Percentiles rank a stretch among this genome's conserved stretches.
phyloP scores from a whole-genome alignment of 306 rosid genomes.

The Acacia crassicarpa region DNA sequence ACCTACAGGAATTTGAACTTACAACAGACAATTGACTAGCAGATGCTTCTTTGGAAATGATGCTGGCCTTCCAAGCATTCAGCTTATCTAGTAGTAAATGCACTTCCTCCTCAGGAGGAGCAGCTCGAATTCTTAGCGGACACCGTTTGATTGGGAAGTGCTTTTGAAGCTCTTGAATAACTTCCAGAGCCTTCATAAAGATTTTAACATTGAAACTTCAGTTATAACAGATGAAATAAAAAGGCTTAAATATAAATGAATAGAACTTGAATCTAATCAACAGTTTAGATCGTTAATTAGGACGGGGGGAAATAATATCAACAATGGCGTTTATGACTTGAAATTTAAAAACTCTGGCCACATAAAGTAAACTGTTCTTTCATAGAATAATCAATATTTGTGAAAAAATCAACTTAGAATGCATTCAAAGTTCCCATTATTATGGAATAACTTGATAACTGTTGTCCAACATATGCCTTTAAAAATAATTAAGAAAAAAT shows the following conservation, averaged over 20 bases:
- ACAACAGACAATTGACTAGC: slow-evolving; percentile 69
- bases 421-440: background rate
- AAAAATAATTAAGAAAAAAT: background rate
- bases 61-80: slow-evolving; percentile 64
- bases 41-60: slow-evolving; percentile 66
- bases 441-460: background rate
- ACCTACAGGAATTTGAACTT: slow-evolving; percentile 30
- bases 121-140: slow-evolving; percentile 70
- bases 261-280: background rate
- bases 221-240: background rate
- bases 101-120: slow-evolving; percentile 52
- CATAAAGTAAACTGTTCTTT: background rate
- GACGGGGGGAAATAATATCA: background rate
- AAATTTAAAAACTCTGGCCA: background rate
- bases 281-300: background rate
- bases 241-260: background rate
- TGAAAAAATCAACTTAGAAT: background rate
- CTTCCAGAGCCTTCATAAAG: slow-evolving; percentile 75
- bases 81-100: slow-evolving; percentile 67
- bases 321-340: background rate
- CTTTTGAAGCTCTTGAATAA: slow-evolving; percentile 96
- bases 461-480: background rate
- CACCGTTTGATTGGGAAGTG: slow-evolving; percentile 90
- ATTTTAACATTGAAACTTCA: background rate
- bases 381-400: background rate